Evolutionary conservation across 306 rosid genomes (phyloP).

Genomic region (Abrus precatorius): DNA sequence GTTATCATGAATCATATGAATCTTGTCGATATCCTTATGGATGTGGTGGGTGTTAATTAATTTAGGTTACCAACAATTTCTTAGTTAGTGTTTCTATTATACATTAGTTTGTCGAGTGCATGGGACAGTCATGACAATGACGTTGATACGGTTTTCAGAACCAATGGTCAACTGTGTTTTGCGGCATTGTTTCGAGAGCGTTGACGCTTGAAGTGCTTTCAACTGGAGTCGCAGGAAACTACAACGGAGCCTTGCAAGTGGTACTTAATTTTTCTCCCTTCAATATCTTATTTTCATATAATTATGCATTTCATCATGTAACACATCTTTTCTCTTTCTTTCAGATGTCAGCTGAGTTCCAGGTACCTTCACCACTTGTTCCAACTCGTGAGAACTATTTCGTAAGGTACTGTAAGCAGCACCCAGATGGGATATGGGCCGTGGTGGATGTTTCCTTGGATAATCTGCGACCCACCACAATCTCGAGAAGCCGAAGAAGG

Average conservation of each 20-base stretch:
- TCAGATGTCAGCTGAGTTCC: constrained; percentile 76
- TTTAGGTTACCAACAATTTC: neutral
- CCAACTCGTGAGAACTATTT: constrained; percentile 86
- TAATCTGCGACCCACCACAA: constrained; percentile 56
- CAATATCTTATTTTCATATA: neutral
- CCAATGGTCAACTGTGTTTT: constrained; percentile 81
- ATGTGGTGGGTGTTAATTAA: constrained; percentile 62
- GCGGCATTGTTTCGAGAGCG: constrained; percentile 92
- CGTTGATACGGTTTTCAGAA: constrained; percentile 54
- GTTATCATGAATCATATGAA: constrained; percentile 78
- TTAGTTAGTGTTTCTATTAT: neutral
- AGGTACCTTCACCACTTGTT: constrained; percentile 88
- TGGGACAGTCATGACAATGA: neutral
- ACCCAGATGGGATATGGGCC: constrained; percentile 81
- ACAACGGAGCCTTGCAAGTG: constrained; percentile 96
- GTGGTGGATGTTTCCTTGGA: constrained; percentile 90
- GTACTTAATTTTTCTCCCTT: constrained; percentile 45
- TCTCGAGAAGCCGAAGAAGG: constrained; percentile 70
- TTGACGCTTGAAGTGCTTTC: constrained; percentile 83
- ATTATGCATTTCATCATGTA: neutral
- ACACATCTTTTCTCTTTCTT: neutral
- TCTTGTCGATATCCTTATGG: constrained; percentile 94
- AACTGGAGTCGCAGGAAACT: constrained; percentile 95
- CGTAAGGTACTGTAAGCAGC: constrained; percentile 88
- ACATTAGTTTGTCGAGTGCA: neutral